Conservation (phyloP, 805 yeast species). For the Pichia manshurica region DNA sequence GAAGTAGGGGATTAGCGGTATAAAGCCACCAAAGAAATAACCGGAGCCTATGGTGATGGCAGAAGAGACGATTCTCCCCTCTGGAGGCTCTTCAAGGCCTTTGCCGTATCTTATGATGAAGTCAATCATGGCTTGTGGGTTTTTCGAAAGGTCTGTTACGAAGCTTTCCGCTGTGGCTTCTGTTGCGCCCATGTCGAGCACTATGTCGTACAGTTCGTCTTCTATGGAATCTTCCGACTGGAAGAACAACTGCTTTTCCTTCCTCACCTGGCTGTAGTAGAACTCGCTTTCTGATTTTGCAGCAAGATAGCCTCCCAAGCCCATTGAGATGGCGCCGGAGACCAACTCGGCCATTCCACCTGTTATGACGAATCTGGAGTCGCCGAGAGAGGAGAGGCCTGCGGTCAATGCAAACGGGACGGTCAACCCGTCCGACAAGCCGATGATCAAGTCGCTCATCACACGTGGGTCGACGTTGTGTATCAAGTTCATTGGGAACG, state of each 20-base stretch:
- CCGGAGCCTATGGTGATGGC: constrained; percentile 88
- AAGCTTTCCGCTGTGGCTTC: constrained; percentile 70
- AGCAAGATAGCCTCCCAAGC: constrained; percentile 93
- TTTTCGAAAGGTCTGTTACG: constrained; percentile 69
- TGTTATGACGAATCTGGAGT: constrained; percentile 83
- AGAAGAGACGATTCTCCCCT: constrained; percentile 79
- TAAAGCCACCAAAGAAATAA: constrained; percentile 87
- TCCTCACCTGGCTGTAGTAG: constrained; percentile 63
- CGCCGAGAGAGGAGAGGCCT: constrained; percentile 86
- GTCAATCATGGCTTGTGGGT: constrained; percentile 75
- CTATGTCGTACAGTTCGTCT: constrained; percentile 75
- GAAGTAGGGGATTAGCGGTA: constrained; percentile 88
- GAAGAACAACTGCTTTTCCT: constrained; percentile 64
- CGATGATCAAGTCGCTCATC: constrained; percentile 89
- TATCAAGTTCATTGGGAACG: constrained; percentile 29
- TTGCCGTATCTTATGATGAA: constrained; percentile 83
- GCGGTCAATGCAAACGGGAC: constrained; percentile 99
- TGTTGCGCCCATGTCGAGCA: constrained; percentile 66
- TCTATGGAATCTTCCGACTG: constrained; percentile 59
- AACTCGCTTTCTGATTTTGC: constrained; percentile 84
- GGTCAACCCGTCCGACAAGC: constrained; percentile 90
- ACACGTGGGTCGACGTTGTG: constrained; percentile 79
- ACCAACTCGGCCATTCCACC: constrained; percentile 98
- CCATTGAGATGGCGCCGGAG: constrained; percentile 97
- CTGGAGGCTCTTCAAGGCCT: constrained; percentile 95